A percentile compares a stretch with the other conserved stretches of the same genome.
Conservation (phyloP, 306 rosid species). For the Casuarina equisetifolia region DNA sequence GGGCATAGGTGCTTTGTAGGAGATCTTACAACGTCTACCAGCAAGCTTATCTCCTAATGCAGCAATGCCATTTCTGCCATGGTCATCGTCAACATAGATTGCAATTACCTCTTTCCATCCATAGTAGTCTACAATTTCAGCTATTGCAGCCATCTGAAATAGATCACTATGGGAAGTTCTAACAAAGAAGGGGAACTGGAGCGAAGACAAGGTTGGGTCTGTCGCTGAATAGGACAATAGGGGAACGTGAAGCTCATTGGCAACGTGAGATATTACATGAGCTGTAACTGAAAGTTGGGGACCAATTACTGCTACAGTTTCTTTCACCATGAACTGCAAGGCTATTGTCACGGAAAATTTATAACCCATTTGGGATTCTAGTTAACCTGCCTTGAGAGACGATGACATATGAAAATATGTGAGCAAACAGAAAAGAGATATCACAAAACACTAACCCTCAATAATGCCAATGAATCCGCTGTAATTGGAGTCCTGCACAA, state of each 20-base stretch:
- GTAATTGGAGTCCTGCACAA: constrained; percentile 60
- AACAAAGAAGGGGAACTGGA: constrained; percentile 86
- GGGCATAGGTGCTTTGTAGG: constrained; percentile 73
- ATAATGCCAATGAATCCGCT: constrained; percentile 82
- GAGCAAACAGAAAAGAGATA: not conserved
- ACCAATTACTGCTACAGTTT: constrained; percentile 86
- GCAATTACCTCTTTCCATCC: constrained; percentile 90
- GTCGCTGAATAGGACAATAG: constrained; percentile 73
- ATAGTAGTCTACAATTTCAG: constrained; percentile 64
- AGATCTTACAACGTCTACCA: constrained; percentile 77
- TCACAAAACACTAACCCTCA: constrained; percentile 60
- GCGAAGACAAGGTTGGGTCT: constrained; percentile 84
- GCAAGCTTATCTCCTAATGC: constrained; percentile 76
- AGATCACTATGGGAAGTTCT: constrained; percentile 74
- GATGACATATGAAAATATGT: not conserved
- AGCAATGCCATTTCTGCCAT: constrained; percentile 84
- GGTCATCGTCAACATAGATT: constrained; percentile 78
- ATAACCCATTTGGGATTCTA: constrained; percentile 11
- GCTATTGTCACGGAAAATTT: constrained; percentile 47
- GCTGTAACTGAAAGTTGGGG: constrained; percentile 86
- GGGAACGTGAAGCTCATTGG: constrained; percentile 90
- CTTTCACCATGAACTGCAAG: constrained; percentile 71
- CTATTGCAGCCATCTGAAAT: constrained; percentile 84
- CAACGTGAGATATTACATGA: constrained; percentile 85
- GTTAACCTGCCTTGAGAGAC: not conserved